phyloP scores from a whole-genome alignment of 371 early-diverging fungal species.

The Zychaea mexicana region DNA sequence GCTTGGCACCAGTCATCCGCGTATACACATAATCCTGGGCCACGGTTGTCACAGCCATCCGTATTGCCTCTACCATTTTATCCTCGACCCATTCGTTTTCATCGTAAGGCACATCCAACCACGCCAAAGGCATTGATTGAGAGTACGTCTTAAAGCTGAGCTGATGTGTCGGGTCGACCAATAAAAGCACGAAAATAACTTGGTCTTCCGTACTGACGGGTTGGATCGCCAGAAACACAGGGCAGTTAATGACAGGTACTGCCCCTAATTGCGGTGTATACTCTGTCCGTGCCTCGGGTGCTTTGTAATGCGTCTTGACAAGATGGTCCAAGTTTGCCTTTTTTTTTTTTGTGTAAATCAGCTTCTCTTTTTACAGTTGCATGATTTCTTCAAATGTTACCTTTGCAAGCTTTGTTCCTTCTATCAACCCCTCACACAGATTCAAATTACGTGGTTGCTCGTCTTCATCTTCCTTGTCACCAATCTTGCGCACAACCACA shows the following conservation, averaged over 20 bases:
- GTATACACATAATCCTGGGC: slow-evolving; percentile 76
- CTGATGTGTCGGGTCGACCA: slow-evolving; percentile 65
- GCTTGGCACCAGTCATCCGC: slow-evolving; percentile 53
- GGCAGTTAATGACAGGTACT: slow-evolving; percentile 57
- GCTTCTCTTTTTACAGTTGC: slow-evolving; percentile 1
- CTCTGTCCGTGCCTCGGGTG: slow-evolving; percentile 20
- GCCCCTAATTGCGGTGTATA: slow-evolving; percentile 42
- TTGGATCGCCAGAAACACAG: slow-evolving; percentile 69
- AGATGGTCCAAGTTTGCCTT: slow-evolving; percentile 59
- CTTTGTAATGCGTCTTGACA: slow-evolving; percentile 49
- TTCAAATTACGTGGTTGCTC: slow-evolving; percentile 53
- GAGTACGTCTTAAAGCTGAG: slow-evolving; percentile 61
- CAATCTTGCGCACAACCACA: slow-evolving; percentile 59
- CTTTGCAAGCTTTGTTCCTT: slow-evolving; percentile 62
- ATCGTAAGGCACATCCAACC: slow-evolving; percentile 67
- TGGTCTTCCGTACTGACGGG: slow-evolving; percentile 52
- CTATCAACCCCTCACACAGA: slow-evolving; percentile 59
- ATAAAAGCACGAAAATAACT: slow-evolving; percentile 51
- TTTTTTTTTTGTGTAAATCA: background rate
- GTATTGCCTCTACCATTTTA: slow-evolving; percentile 60
- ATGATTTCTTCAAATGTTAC: slow-evolving; percentile 12
- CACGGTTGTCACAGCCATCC: slow-evolving; percentile 57
- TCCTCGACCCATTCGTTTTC: slow-evolving; percentile 75
- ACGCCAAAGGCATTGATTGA: slow-evolving; percentile 58
- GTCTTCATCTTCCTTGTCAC: slow-evolving; percentile 28